Base-by-base conservation (phyloP, 2,329 filamentous ascomycete genomes). In the Plenodomus tracheiphilus region DNA sequence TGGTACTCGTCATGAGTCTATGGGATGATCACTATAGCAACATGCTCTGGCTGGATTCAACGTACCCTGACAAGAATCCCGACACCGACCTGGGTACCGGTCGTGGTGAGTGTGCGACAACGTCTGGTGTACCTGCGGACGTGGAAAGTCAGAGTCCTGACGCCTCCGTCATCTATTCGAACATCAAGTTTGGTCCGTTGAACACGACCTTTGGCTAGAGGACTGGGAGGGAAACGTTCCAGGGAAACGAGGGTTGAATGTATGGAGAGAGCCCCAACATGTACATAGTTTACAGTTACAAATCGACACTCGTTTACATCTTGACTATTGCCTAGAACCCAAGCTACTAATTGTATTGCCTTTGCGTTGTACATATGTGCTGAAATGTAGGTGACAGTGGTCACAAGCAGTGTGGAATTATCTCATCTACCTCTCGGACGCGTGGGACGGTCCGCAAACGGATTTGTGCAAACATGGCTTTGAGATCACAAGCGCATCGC, bases 31-130 rank as follows among this genome's bases (percentile, higher is more conserved):
- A 88, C 72, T 73, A 81, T 56, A 72, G 80, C 62, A 80, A 86
- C 71, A 89, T 90, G 85, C 79, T 86, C 61, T 90, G 87, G 87
- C 81, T 90, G 54, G 86, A 90, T 74, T 81, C 80, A 54, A 81
- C 74, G 60, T 86, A 81, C 73, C 85, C 85, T 37, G 63, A 71
- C 46, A 64, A 55, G 45, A 58, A 70, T 41, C 42, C 57, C 9
- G 57, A 47, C 13, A 41, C 50, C 19, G 46, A 58, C 34, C 66
- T 65, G 19, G 70, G 70, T 45, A 59, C 59, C 9, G 65, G 51
- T n/a, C 59, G 70, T 41, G 70, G 70, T 17, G 61, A 58, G 11
- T 67, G 64, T 18, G 54, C 49, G 4, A 65, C 45, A 15, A 51
- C 50, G 3, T 62, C 60, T 17, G 70, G 70, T 32, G 56, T 52